Conservation (phyloP, 768 basidiomycete species). For the Trametes villosa region DNA sequence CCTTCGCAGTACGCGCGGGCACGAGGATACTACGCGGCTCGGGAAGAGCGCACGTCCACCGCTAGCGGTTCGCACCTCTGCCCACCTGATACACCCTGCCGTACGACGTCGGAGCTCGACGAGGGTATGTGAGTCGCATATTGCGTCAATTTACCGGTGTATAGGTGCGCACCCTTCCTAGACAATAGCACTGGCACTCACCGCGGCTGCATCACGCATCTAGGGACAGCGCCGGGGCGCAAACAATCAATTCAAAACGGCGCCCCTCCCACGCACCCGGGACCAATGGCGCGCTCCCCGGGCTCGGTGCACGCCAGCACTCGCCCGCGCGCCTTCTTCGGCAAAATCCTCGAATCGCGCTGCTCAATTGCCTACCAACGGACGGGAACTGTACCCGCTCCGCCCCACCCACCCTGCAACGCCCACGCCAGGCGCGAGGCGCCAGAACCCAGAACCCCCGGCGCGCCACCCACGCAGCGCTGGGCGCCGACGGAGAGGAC, state of each 20-base stretch:
- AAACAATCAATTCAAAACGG: not conserved
- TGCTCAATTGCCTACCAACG: too few relatives aligned
- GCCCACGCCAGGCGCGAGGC: not conserved
- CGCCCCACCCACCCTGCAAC: too few relatives aligned
- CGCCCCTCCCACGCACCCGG: not conserved
- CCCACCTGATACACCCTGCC: too few relatives aligned
- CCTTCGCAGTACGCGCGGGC: not conserved
- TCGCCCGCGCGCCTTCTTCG: constrained; percentile 1
- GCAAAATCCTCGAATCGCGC: constrained; percentile 6
- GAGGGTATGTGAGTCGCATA: not conserved
- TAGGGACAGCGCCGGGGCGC: not conserved
- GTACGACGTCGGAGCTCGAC: too few relatives aligned
- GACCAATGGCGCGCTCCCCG: not conserved
- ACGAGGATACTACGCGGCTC: too few relatives aligned
- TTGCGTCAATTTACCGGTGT: not conserved
- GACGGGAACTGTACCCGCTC: too few relatives aligned
- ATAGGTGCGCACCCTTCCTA: not conserved
- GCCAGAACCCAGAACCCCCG: not conserved
- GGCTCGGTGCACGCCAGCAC: not conserved
- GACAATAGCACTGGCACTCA: not conserved
- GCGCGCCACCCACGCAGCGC: not conserved
- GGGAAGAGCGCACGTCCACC: too few relatives aligned
- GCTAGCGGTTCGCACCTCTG: too few relatives aligned
- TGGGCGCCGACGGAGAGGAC: not conserved
- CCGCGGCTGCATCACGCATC: not conserved